Conservation (phyloP, 306 rosid genomes). For the Herpetospermum pedunculosum region DNA sequence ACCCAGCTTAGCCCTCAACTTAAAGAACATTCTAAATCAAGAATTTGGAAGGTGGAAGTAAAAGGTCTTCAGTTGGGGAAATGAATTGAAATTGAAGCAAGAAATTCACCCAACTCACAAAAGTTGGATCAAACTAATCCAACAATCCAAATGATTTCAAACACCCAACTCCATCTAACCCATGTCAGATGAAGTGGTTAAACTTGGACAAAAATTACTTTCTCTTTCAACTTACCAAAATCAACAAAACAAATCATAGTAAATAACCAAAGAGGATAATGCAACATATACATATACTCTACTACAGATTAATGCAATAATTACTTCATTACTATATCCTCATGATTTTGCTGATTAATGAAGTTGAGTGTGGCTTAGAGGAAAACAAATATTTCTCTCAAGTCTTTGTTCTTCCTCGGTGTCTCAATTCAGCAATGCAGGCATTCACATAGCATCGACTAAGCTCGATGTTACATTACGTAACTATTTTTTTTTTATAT, state of each 20-base stretch:
- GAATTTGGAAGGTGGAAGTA: not conserved
- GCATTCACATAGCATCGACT: not conserved
- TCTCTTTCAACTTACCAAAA: not conserved
- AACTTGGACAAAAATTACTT: not conserved
- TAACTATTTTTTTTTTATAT: too few relatives aligned
- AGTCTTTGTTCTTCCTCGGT: not conserved
- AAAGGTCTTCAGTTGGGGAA: not conserved
- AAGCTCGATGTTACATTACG: not conserved
- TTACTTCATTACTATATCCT: not conserved
- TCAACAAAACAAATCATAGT: not conserved
- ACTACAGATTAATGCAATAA: not conserved
- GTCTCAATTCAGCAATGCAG: not conserved
- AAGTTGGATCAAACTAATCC: conserved; percentile 3
- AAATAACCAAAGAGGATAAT: not conserved
- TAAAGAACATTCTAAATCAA: not conserved
- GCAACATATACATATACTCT: not conserved
- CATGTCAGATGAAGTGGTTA: not conserved
- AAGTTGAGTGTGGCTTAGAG: not conserved
- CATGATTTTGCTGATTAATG: not conserved
- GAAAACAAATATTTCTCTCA: not conserved
- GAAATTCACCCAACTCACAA: conserved; percentile 3
- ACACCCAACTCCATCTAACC: conserved; percentile 9
- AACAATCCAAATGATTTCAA: conserved; percentile 4
- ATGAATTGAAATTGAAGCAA: not conserved
- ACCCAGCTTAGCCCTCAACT: not conserved